Percentiles rank a stretch among this genome's conserved stretches.
Evolutionary conservation across 2,329 filamentous ascomycete species (phyloP).

Genomic region (Diplodia scrobiculata): DNA sequence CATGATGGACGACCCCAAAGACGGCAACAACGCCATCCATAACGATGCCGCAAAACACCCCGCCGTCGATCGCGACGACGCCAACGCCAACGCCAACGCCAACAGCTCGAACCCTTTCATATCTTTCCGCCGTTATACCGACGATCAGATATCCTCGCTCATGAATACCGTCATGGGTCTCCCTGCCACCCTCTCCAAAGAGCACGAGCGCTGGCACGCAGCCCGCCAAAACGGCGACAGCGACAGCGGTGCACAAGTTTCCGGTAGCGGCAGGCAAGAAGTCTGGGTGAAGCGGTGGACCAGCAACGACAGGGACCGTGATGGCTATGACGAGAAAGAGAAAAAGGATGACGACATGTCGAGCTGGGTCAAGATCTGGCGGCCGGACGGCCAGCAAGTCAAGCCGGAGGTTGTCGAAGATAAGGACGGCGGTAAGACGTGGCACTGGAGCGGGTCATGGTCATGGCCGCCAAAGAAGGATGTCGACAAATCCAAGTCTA

Average conservation of each 20-base stretch:
- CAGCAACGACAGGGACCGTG: neutral
- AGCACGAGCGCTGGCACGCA: constrained; percentile 31
- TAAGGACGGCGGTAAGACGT: constrained; percentile 25
- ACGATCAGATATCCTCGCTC: constrained; percentile 59
- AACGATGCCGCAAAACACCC: constrained; percentile 39
- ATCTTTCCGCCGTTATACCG: constrained; percentile 62
- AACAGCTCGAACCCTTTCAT: constrained; percentile 56
- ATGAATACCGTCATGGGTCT: constrained; percentile 56
- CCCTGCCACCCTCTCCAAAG: constrained; percentile 42
- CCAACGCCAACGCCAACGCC: neutral
- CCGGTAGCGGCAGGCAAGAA: constrained; percentile 2
- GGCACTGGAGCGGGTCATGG: constrained; percentile 23
- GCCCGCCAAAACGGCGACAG: constrained; percentile 30
- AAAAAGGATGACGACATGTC: neutral
- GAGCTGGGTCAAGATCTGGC: constrained; percentile 15
- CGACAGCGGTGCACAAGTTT: constrained; percentile 29
- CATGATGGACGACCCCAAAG: constrained; percentile 24
- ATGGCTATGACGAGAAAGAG: neutral
- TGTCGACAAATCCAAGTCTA: neutral
- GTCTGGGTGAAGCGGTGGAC: constrained; percentile 17
- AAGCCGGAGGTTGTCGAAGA: constrained; percentile 27
- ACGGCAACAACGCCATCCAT: constrained; percentile 27
- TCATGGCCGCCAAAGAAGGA: constrained; percentile 23
- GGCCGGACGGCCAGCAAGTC: constrained; percentile 9
- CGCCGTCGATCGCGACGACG: neutral